These are phyloP conservation scores for Lasiosphaeria miniovina DNA, from an alignment of 495 filamentous ascomycete species.

Conservation along the genomic window DNA sequence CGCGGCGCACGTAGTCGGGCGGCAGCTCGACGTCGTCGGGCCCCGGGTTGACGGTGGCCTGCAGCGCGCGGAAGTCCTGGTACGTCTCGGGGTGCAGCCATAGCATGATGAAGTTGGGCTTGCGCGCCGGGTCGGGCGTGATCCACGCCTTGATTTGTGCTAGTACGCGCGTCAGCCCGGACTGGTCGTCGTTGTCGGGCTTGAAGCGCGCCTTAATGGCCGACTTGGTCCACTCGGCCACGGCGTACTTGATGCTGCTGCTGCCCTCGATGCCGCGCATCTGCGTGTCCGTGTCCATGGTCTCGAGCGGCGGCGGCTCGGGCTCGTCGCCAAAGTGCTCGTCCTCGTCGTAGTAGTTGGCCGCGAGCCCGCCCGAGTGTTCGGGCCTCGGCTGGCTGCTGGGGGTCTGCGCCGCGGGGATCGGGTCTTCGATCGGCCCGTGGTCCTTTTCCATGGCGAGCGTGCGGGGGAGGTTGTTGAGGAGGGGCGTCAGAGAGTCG, in stretches of 20 bases:
- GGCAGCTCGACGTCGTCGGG: slow-evolving; percentile 46
- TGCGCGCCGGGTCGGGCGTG: slow-evolving; percentile 20
- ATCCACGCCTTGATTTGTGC: slow-evolving; percentile 23
- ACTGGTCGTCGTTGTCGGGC: slow-evolving; percentile 15
- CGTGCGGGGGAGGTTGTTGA: slow-evolving; percentile 64
- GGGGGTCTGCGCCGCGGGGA: slow-evolving; percentile 26
- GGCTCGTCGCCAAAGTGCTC: slow-evolving; percentile 30
- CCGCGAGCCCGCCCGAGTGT: slow-evolving; percentile 23
- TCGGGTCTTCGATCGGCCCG: slow-evolving; percentile 34
- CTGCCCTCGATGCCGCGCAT: slow-evolving; percentile 33
- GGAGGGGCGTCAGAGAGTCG: slow-evolving; percentile 67
- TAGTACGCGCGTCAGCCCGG: slow-evolving; percentile 23
- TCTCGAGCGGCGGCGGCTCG: slow-evolving; percentile 18
- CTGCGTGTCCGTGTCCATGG: slow-evolving; percentile 31
- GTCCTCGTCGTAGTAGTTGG: slow-evolving; percentile 40
- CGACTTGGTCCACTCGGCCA: slow-evolving; percentile 20
- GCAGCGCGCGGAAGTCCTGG: slow-evolving; percentile 58
- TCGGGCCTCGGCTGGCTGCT: slow-evolving; percentile 11
- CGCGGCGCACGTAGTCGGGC: slow-evolving; percentile 52
- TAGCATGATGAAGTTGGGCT: slow-evolving; percentile 45
- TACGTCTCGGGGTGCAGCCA: slow-evolving; percentile 69
- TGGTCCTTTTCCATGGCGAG: slow-evolving; percentile 54
- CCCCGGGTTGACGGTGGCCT: slow-evolving; percentile 51
- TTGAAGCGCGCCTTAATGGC: slow-evolving; percentile 18
- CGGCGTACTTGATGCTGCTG: slow-evolving; percentile 27